Evolutionary conservation across 2,329 filamentous ascomycete species (phyloP), one percentile per base, ranked within the genome.

Genomic region (Chrysosphaeria jannelii): DNA sequence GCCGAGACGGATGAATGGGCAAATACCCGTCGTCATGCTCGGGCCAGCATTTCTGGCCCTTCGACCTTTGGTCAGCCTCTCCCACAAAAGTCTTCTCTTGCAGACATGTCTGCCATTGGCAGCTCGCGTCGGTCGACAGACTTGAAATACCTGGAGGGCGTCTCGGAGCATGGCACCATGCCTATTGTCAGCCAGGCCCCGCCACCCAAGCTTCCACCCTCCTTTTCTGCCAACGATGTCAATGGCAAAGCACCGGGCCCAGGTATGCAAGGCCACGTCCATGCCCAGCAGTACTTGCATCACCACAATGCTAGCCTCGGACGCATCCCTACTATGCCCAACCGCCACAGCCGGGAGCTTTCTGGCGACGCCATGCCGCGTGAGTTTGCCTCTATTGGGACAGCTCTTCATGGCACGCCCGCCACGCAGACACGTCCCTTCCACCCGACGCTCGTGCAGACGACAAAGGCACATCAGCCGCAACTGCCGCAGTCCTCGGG

Each of bases 171-270:
- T n/a, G n/a, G n/a, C n/a, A n/a, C n/a, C n/a, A n/a, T n/a, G n/a
- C n/a, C n/a, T n/a, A n/a, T n/a, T n/a, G n/a, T n/a, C n/a, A n/a
- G n/a, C n/a, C n/a, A 69, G 40, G 52, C 59, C 13, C 59, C 60
- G 25, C 60, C 70, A 17, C 63, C 68, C 14, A 76, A 74, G 48
- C 45, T 90, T 27, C 72, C 79, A 44, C 67, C 71, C 21, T 91
- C 81, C 0, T 91, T 74, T 47, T 91, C 85, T 7, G 65, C 75
- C 25, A 85, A 71, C 42, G 79, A 93, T 37, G 55, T 91, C 11
- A 37, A 89, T 85, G 56, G 68, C 54, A 33, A 51, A 57, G 25
- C 55, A 57, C 25, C 52, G 47, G 22, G 37, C 42, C 26, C 37
- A 46, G 25, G 41, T 41, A 16, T 39, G 39, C 36, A 56, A 50